A percentile compares a stretch with the other conserved stretches of the same genome.
These are phyloP conservation scores for Leccinum pallidistipes DNA, from an alignment of 1,284 basidiomycete species.

Conservation along the genomic window DNA sequence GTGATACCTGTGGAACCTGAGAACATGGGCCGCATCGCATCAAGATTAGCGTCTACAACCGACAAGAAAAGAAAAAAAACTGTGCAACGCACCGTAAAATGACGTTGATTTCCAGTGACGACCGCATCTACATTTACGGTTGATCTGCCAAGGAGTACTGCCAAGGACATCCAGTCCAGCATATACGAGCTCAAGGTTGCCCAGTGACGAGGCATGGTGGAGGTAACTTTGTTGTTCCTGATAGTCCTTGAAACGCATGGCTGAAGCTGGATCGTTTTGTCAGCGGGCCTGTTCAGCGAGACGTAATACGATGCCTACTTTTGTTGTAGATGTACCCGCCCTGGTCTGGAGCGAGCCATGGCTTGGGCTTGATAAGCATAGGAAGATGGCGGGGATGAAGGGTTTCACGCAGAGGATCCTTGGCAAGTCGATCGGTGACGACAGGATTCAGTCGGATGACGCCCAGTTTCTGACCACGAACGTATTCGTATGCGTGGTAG, in stretches of 20 bases:
- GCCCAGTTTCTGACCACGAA: slow-evolving; percentile 90
- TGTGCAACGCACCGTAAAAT: no score
- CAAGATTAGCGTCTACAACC: no score
- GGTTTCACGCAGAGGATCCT: slow-evolving; percentile 74
- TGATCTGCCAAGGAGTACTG: slow-evolving; percentile 87
- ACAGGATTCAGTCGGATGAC: slow-evolving; percentile 87
- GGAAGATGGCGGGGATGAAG: slow-evolving; percentile 94
- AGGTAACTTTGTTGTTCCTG: slow-evolving; percentile 87
- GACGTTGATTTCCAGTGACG: no score
- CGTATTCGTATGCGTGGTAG: slow-evolving; percentile 90
- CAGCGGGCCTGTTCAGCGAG: neutral
- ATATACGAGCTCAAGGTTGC: slow-evolving; percentile 85
- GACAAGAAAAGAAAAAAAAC: no score
- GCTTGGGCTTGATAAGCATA: slow-evolving; percentile 91
- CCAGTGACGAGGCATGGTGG: slow-evolving; percentile 69
- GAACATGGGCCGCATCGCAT: no score
- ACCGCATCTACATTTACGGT: no score
- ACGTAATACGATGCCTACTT: slow-evolving; percentile 44
- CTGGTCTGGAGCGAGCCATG: slow-evolving; percentile 79
- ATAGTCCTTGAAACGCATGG: slow-evolving; percentile 92
- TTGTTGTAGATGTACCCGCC: slow-evolving; percentile 86
- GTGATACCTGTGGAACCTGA: no score
- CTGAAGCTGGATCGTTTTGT: slow-evolving; percentile 47
- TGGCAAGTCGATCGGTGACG: slow-evolving; percentile 77
- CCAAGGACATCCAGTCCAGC: slow-evolving; percentile 91